Evolutionary conservation across 768 basidiomycete genomes (phyloP), one percentile per base, ranked within the genome.

Genomic region (Tricholoma sp.): DNA sequence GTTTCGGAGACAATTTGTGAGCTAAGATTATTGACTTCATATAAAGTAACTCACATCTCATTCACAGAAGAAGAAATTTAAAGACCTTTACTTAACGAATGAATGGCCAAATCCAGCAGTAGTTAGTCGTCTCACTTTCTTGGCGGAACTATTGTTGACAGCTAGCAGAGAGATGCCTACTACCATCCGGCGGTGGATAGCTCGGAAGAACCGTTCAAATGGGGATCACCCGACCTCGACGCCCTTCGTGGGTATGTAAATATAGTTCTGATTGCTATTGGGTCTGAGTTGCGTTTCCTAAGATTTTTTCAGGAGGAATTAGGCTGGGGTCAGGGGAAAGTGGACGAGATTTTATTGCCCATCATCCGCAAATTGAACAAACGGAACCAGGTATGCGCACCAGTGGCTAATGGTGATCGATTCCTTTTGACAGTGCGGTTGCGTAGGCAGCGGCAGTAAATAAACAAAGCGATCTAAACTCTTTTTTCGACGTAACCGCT

Each of bases 161-260:
- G 18, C 37, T 49, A 46, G 10, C 66, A 97, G 94, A 78, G 89
- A 57, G 92, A 96, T 58, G 96, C 93, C 8, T 99, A 99, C 71
- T 89, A 90, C 66, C 85, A 94, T 66, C 96, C 96, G 0, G 83
- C 86, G 0, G 89, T 96, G 6, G 94, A 98, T 67, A 82, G 84
- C 37, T 96, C 94, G 0, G 87, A 94, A 55, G 95, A 98, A 60
- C 86, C 90, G 0, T 98, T 99, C 70, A 91, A 93, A 64, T 99
- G 96, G 96, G 94, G 92, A 4, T 75, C 94, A 60, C 93, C 95
- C n/a, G 97, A 98, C 68, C 82, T 99, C 1, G 93, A 97, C 66
- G 94, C 88, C 2, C 81, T 99, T 54, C 84, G 94, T 60, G 72
- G 79, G 92, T 95, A 68, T 55, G 84, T 73, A 14, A 16, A 45